A percentile compares a stretch with the other conserved stretches of the same genome.
phyloP scores from a whole-genome alignment of 2,329 filamentous ascomycete species.

The Ophiostoma fasciatum region DNA sequence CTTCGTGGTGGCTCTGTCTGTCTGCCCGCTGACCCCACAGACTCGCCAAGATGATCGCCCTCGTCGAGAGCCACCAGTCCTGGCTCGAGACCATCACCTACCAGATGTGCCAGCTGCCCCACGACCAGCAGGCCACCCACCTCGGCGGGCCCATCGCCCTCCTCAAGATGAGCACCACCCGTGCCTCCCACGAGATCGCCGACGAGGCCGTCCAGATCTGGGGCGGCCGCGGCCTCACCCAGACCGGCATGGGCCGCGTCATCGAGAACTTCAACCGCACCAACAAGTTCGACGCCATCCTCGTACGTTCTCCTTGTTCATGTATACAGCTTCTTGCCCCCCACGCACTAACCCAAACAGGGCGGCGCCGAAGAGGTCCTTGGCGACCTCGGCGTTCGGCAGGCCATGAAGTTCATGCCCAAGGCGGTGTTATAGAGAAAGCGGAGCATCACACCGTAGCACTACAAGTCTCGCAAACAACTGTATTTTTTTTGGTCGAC shows the following conservation, averaged over 20 bases:
- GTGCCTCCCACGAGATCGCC: slow-evolving; percentile 67
- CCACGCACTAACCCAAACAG: slow-evolving; percentile 5
- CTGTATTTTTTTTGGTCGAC: slow-evolving; percentile 3
- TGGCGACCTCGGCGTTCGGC: slow-evolving; percentile 65
- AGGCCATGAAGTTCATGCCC: slow-evolving; percentile 73
- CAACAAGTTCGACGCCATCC: slow-evolving; percentile 67
- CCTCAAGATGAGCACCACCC: slow-evolving; percentile 64
- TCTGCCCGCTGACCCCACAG: slow-evolving; percentile 54
- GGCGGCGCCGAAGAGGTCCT: slow-evolving; percentile 76
- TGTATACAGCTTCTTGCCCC: background rate
- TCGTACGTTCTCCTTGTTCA: slow-evolving; percentile 19
- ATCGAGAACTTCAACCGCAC: slow-evolving; percentile 76
- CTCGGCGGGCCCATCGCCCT: slow-evolving; percentile 71
- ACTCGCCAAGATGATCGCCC: slow-evolving; percentile 77
- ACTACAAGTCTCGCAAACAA: background rate
- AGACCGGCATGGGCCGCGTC: slow-evolving; percentile 67
- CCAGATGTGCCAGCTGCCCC: slow-evolving; percentile 78
- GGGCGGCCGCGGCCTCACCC: slow-evolving; percentile 66
- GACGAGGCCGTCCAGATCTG: slow-evolving; percentile 79
- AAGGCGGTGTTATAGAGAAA: slow-evolving; percentile 55
- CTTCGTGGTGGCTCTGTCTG: background rate
- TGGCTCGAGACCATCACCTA: slow-evolving; percentile 77
- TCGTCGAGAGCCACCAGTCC: slow-evolving; percentile 67
- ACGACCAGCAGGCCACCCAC: slow-evolving; percentile 57
- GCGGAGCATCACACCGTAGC: background rate